Evolutionary conservation across 139 green algal species (phyloP).

Genomic region (Chlamydomonas sp.): DNA sequence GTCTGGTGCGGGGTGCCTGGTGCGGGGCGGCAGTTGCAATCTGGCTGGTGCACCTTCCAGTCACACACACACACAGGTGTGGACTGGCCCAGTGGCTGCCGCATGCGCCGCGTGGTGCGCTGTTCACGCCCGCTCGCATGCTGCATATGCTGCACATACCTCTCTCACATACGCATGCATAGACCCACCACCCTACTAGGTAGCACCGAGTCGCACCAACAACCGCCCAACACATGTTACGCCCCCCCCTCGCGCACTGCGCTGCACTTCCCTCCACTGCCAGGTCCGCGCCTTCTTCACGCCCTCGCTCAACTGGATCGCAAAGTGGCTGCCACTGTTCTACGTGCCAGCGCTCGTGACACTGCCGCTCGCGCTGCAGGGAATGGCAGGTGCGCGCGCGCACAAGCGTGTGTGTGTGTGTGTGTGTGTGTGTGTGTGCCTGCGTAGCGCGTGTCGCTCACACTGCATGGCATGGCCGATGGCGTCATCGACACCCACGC

Average conservation of each 20-base stretch:
- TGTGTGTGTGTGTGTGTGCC: too few species aligned
- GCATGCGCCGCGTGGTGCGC: too few species aligned
- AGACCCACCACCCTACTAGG: too few species aligned
- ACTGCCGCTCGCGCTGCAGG: conserved; percentile 61
- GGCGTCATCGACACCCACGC: too few species aligned
- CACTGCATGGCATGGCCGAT: too few species aligned
- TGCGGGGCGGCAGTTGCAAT: not conserved
- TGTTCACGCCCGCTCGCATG: not conserved
- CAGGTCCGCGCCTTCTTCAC: conserved; percentile 32
- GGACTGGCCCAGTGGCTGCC: too few species aligned
- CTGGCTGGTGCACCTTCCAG: too few species aligned
- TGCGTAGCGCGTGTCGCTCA: too few species aligned
- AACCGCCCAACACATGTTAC: not conserved
- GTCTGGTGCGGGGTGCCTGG: not conserved
- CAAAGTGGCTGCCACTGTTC: conserved; percentile 81
- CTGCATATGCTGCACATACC: not conserved
- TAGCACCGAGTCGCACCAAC: too few species aligned
- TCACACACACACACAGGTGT: too few species aligned
- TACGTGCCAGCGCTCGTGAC: conserved; percentile 81
- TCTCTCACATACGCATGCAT: not conserved
- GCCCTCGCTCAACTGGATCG: conserved; percentile 72
- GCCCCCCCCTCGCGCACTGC: not conserved
- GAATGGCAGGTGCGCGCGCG: conserved; percentile 54
- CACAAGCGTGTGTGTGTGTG: too few species aligned
- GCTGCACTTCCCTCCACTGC: not conserved